Evolutionary conservation across 1,139 yeast species (phyloP).

Genomic region (Barnettozyma hawaiiensis): DNA sequence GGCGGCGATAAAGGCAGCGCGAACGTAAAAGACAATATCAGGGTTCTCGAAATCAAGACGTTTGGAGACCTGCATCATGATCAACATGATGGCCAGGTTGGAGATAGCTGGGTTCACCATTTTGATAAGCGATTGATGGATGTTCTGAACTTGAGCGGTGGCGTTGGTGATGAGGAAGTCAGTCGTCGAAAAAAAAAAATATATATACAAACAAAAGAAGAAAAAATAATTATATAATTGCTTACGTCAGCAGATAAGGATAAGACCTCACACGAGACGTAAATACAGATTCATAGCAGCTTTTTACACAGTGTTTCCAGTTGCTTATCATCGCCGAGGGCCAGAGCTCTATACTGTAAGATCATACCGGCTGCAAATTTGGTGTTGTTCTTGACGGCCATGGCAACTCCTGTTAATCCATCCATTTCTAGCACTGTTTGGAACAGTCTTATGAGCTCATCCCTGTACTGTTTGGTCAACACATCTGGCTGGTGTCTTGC

Average conservation of each 20-base stretch:
- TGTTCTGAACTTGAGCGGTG: too few relatives aligned
- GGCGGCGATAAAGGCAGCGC: slow-evolving; percentile 65
- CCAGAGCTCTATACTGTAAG: slow-evolving; percentile 9
- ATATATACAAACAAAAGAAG: background rate
- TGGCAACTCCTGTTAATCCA: slow-evolving; percentile 13
- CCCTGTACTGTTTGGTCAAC: slow-evolving; percentile 9
- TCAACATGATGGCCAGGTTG: slow-evolving; percentile 86
- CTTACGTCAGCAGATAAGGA: background rate
- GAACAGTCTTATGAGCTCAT: slow-evolving; percentile 11
- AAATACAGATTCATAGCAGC: too few relatives aligned
- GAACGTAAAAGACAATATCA: slow-evolving; percentile 63
- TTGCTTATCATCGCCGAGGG: slow-evolving; percentile 1
- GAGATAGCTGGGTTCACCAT: slow-evolving; percentile 69
- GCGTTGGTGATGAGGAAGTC: too few relatives aligned
- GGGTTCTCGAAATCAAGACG: slow-evolving; percentile 88
- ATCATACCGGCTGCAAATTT: slow-evolving; percentile 19
- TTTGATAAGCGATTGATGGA: too few relatives aligned
- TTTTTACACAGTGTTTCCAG: background rate
- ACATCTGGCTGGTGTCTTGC: slow-evolving; percentile 15
- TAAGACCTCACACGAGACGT: too few relatives aligned
- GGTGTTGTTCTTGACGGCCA: slow-evolving; percentile 21
- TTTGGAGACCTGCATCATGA: slow-evolving; percentile 95
- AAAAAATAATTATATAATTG: background rate
- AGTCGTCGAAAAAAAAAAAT: background rate
- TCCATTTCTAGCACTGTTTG: slow-evolving; percentile 7